Evolutionary conservation across 148 eudicot species (phyloP), one percentile per base, ranked within the genome.

Genomic region (Talinum fruticosum): DNA sequence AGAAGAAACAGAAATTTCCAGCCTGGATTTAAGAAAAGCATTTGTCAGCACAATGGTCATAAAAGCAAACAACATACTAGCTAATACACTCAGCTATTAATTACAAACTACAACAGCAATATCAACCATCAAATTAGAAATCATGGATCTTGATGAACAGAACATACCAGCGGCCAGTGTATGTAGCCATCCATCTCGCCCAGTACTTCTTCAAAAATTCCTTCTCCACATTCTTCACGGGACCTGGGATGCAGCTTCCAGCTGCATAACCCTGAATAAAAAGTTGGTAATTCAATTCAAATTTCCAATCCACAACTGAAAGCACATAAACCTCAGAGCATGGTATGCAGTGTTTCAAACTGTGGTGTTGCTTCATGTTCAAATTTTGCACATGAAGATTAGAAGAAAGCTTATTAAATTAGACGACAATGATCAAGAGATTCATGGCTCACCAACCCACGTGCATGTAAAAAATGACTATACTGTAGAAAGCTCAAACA

Each of bases 111-210:
- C 37, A 51, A 54, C 5, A 78, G 24, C 18, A 61, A 33, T 5
- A 51, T 32, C 29, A 66, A 44, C 1, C 54, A 36, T 24, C 53
- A 70, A 28, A 2, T 71, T 4, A 67, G 13, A 26, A 6, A 37
- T 54, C 37, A n/a, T 53, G 28, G 62, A 34, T 69, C 3, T 32
- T 16, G 3, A 28, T 14, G 24, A 21, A 26, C 57, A 72, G 68
- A 74, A 1, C 8, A 80, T 88, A 96, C 99, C 99, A 85, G 82
- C 97, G 97, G 70, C 99, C 97, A 66, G 94, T 81, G 70, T 90
- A 94, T 80, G 85, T 85, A 75, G 97, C 97, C 80, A 89, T 96
- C 99, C 99, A 95, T 82, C 86, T 95, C 24, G 97, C 91, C 99
- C 94, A 95, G 79, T 95, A 95, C 81, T 87, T 95, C 77, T 87